These are phyloP conservation scores for Xenoacremonium recifei DNA, from an alignment of 2,329 filamentous ascomycete genomes.

Conservation along the genomic window DNA sequence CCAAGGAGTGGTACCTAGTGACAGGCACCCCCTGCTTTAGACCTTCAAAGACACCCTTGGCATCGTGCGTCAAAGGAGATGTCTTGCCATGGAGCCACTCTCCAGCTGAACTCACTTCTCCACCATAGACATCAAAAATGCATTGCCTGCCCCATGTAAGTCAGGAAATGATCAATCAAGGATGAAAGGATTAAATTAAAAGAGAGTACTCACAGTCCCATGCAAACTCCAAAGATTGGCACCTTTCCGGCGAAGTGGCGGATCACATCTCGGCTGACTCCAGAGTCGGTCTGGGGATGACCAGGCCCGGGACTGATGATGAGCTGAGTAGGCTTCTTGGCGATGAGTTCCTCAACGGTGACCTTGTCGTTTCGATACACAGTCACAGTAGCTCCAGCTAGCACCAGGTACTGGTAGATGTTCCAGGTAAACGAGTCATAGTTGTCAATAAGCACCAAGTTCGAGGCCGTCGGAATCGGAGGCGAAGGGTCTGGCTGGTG, in stretches of 20 bases:
- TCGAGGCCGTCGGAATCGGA: slow-evolving; percentile 76
- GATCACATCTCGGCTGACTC: slow-evolving; percentile 90
- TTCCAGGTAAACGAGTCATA: slow-evolving; percentile 99
- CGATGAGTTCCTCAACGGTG: slow-evolving; percentile 77
- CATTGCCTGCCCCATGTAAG: slow-evolving; percentile 64
- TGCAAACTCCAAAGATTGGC: slow-evolving; percentile 94
- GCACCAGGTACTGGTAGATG: slow-evolving; percentile 94
- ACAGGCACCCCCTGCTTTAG: slow-evolving; percentile 80
- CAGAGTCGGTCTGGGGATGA: slow-evolving; percentile 87
- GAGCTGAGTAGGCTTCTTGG: slow-evolving; percentile 84
- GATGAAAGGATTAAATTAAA: neutral
- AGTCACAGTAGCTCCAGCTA: slow-evolving; percentile 90
- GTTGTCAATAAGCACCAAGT: slow-evolving; percentile 95
- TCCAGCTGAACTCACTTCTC: slow-evolving; percentile 85
- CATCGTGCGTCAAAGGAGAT: slow-evolving; percentile 83
- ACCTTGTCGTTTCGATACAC: slow-evolving; percentile 94
- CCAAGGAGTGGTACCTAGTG: slow-evolving; percentile 93
- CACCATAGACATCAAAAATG: slow-evolving; percentile 91
- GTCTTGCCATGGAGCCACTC: slow-evolving; percentile 98
- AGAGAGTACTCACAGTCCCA: slow-evolving; percentile 85
- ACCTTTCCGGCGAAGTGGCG: slow-evolving; percentile 91
- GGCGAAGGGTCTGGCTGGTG: slow-evolving; percentile 74
- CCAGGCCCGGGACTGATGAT: slow-evolving; percentile 95
- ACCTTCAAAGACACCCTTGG: slow-evolving; percentile 86
- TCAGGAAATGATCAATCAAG: slow-evolving; percentile 3